These are phyloP conservation scores for Furculomyces boomerangus DNA, from an alignment of 371 early-diverging fungal species.

Conservation along the genomic window DNA sequence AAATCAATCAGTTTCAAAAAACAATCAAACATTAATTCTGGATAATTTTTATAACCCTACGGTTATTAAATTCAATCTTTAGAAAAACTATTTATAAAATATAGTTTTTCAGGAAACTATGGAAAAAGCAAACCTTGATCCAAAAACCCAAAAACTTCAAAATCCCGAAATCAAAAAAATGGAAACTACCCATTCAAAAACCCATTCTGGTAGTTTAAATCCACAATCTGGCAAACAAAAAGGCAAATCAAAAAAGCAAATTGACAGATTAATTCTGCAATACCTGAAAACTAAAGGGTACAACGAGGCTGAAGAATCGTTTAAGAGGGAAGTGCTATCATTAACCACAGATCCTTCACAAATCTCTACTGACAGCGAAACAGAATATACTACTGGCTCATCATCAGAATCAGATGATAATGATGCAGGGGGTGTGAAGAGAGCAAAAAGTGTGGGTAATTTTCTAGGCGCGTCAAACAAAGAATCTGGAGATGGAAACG, in stretches of 20 bases:
- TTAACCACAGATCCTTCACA: constrained; percentile 24
- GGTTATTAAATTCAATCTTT: too few species aligned
- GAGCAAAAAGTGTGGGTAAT: constrained; percentile 24
- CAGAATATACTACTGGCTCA: not conserved
- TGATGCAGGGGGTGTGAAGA: constrained; percentile 12
- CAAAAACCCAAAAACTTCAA: too few species aligned
- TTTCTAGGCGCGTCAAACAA: constrained; percentile 40
- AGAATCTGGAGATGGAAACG: too few species aligned
- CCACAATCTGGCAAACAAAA: too few species aligned
- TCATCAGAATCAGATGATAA: not conserved
- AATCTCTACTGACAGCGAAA: constrained; percentile 17
- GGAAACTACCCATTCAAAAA: too few species aligned
- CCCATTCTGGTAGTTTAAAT: too few species aligned
- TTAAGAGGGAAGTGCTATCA: constrained; percentile 25
- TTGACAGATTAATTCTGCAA: constrained; percentile 31
- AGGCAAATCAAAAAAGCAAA: constrained; percentile 21
- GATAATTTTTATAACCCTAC: too few species aligned
- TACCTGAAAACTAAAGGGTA: constrained; percentile 38
- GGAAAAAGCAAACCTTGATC: too few species aligned
- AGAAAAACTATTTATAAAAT: too few species aligned
- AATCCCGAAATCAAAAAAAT: too few species aligned
- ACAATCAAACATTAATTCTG: not conserved
- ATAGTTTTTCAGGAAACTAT: too few species aligned
- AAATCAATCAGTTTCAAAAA: not conserved
- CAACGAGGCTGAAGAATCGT: constrained; percentile 25